Conservation (phyloP, 148 eudicot species). For the Rhododendron mucronatum region DNA sequence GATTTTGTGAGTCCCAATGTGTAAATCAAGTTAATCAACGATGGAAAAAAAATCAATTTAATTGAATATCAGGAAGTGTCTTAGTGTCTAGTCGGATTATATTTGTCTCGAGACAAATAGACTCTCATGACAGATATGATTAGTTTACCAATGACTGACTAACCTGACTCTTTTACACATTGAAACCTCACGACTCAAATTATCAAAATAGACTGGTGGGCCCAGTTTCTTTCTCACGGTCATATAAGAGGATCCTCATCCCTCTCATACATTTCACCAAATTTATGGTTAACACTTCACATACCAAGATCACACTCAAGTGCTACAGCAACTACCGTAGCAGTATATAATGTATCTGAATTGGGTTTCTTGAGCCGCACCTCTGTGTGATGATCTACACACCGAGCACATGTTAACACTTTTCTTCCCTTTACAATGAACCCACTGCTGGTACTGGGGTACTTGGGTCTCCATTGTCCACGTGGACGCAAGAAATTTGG, state of each 20-base stretch:
- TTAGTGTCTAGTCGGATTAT: not conserved
- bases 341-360: not conserved
- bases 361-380: not conserved
- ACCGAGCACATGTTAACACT: not conserved
- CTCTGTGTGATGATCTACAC: not conserved
- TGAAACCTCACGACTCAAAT: not conserved
- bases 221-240: not conserved
- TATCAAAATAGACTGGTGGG: not conserved
- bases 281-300: not conserved
- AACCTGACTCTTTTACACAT: not conserved
- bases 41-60: not conserved
- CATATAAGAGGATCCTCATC: not conserved
- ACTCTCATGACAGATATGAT: not conserved
- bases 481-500: not conserved
- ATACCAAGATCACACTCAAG: not conserved
- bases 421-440: not conserved
- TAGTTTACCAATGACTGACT: not conserved
- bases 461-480: too few relatives aligned
- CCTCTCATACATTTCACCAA: not conserved
- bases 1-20: not conserved
- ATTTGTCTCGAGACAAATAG: not conserved
- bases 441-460: not conserved
- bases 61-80: not conserved
- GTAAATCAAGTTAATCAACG: not conserved
- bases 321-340: not conserved